Percentiles rank a stretch among this genome's conserved stretches.
These are phyloP conservation scores for Asterella californica DNA, from an alignment of 225 moss, liverwort and hornwort species.

Conservation along the genomic window DNA sequence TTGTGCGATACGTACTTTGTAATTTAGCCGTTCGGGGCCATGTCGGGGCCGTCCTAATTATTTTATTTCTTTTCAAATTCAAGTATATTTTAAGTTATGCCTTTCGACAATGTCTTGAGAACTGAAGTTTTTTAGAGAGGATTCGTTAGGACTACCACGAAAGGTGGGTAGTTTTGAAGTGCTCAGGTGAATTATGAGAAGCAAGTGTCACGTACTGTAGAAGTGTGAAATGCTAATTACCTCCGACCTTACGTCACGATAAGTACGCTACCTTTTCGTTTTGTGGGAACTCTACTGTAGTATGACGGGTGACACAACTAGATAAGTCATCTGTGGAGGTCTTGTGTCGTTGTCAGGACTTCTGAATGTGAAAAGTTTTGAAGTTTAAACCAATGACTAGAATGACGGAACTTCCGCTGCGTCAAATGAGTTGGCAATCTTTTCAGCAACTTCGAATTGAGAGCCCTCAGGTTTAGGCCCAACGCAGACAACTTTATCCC, in stretches of 20 bases:
- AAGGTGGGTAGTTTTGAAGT: neutral
- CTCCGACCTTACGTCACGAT: neutral
- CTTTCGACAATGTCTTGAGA: neutral
- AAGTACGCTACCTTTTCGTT: neutral
- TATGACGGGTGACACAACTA: neutral
- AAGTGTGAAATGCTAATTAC: neutral
- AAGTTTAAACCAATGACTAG: conserved; percentile 30
- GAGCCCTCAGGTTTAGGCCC: conserved; percentile 6
- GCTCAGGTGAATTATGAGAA: neutral
- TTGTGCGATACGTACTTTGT: conserved; percentile 12
- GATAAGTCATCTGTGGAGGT: too few relatives aligned
- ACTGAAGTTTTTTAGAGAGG: neutral
- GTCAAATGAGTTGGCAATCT: conserved; percentile 13
- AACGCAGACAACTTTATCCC: conserved; percentile 14
- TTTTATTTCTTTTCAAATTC: neutral
- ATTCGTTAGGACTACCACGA: neutral
- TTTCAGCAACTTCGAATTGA: conserved; percentile 6
- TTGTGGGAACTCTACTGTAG: neutral
- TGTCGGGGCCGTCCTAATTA: neutral
- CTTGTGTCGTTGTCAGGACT: conserved; percentile 25
- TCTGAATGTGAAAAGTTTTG: conserved; percentile 6
- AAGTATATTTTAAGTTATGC: neutral
- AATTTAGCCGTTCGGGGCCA: neutral
- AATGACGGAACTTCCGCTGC: conserved; percentile 21
- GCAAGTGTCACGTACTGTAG: neutral